Percentiles rank a stretch among this genome's conserved stretches.
These are phyloP conservation scores for Anethum foeniculum DNA, from an alignment of 140 eudicot genomes.

Conservation along the genomic window DNA sequence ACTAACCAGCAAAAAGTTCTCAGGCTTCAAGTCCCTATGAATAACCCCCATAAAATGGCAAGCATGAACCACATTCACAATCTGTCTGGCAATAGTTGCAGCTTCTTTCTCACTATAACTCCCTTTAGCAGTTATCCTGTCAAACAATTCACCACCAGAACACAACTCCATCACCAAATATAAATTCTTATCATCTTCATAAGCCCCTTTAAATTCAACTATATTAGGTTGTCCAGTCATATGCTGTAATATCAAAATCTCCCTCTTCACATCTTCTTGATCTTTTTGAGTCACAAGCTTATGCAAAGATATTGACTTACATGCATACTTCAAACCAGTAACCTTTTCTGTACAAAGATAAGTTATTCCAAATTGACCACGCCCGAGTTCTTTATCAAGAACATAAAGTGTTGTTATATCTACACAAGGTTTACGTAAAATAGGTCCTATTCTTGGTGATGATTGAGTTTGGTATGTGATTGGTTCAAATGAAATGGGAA, in stretches of 20 bases:
- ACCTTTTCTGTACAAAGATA: conserved; percentile 67
- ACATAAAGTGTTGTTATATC: conserved; percentile 44
- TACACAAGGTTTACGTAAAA: conserved; percentile 47
- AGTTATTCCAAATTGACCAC: conserved; percentile 84
- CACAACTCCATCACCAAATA: conserved; percentile 91
- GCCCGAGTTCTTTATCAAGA: conserved; percentile 64
- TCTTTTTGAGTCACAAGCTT: conserved; percentile 58
- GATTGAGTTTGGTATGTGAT: not conserved
- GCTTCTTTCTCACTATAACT: conserved; percentile 77
- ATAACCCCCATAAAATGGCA: conserved; percentile 93
- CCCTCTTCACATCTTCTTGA: conserved; percentile 63
- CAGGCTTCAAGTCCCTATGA: conserved; percentile 88
- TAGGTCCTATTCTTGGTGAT: conserved; percentile 33
- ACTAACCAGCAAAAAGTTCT: conserved; percentile 80
- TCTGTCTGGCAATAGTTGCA: conserved; percentile 66
- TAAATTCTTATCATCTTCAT: conserved; percentile 51
- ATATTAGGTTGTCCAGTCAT: conserved; percentile 81
- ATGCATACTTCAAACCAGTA: conserved; percentile 49
- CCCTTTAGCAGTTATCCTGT: conserved; percentile 55
- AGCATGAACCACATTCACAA: conserved; percentile 88
- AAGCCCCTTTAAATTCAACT: conserved; percentile 81
- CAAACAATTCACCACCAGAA: conserved; percentile 81
- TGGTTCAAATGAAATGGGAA: conserved; percentile 8
- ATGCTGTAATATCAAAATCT: conserved; percentile 67
- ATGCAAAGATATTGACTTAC: conserved; percentile 63